Percentiles rank a stretch among this genome's conserved stretches.
These are phyloP conservation scores for Maudiozyma barnettii DNA, from an alignment of 805 yeast species.

Conservation along the genomic window DNA sequence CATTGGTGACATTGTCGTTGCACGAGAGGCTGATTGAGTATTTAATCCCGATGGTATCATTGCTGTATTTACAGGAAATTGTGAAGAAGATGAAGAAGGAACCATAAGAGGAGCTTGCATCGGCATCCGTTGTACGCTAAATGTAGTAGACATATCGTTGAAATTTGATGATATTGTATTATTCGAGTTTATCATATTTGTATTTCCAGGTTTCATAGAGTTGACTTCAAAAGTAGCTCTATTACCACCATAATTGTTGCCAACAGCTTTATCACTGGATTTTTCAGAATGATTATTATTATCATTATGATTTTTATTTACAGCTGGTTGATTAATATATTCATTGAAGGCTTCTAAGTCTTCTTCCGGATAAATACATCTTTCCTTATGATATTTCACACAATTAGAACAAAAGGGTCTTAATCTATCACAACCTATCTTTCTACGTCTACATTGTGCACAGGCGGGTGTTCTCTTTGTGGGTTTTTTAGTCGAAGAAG, in stretches of 20 bases:
- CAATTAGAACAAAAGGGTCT: conserved; percentile 41
- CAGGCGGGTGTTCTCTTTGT: conserved; percentile 16
- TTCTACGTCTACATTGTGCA: conserved; percentile 33
- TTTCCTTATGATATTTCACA: conserved; percentile 8
- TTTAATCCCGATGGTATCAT: background rate
- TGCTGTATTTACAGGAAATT: too few relatives aligned
- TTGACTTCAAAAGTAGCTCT: too few relatives aligned
- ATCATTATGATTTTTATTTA: background rate
- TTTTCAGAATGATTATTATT: background rate
- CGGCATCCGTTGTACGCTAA: background rate
- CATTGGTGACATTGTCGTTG: background rate
- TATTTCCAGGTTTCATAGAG: too few relatives aligned
- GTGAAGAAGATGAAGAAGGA: too few relatives aligned
- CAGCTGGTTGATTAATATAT: background rate
- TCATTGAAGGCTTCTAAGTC: conserved; percentile 6
- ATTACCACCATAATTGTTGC: too few relatives aligned
- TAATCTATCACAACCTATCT: conserved; percentile 42
- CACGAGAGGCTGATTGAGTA: background rate
- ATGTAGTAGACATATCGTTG: background rate
- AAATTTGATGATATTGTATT: background rate
- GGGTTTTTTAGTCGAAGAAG: too few relatives aligned
- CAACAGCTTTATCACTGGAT: too few relatives aligned
- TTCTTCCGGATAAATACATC: conserved; percentile 20
- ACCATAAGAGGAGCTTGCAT: background rate
- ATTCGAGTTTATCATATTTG: too few relatives aligned